phyloP scores from a whole-genome alignment of 2,329 filamentous ascomycete genomes.

The Neophaeococcomyces aloes region DNA sequence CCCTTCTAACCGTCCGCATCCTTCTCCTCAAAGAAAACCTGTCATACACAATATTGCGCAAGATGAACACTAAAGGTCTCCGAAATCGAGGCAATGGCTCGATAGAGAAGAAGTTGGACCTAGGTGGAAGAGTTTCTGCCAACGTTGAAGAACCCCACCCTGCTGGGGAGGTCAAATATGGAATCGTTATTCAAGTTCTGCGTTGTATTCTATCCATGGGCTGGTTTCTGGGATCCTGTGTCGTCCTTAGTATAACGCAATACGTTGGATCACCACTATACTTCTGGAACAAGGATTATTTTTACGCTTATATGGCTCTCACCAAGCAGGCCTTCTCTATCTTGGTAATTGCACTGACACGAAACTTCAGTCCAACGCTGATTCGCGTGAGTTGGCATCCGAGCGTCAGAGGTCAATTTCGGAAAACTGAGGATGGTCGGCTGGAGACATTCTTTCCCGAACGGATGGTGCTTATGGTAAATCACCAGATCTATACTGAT shows the following conservation, averaged over 20 bases:
- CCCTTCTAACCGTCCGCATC: no score
- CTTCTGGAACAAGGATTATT: slow-evolving; percentile 49
- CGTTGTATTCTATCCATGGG: slow-evolving; percentile 35
- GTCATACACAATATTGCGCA: neutral
- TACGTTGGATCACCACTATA: slow-evolving; percentile 52
- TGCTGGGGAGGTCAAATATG: slow-evolving; percentile 32
- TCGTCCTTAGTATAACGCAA: slow-evolving; percentile 44
- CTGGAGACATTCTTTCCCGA: slow-evolving; percentile 51
- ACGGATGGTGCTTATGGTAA: slow-evolving; percentile 51
- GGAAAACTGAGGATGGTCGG: slow-evolving; percentile 45
- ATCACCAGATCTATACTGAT: slow-evolving; percentile 59
- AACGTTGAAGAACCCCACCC: slow-evolving; percentile 11
- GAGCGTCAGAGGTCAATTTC: slow-evolving; percentile 49
- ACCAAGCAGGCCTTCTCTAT: slow-evolving; percentile 56
- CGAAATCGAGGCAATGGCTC: neutral
- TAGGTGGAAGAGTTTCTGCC: neutral
- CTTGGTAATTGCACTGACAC: slow-evolving; percentile 50
- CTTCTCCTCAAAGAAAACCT: no score
- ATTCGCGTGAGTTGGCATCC: slow-evolving; percentile 52
- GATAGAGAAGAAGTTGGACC: neutral
- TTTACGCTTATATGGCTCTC: slow-evolving; percentile 55
- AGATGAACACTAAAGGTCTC: slow-evolving; percentile 1
- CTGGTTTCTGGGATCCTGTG: slow-evolving; percentile 36
- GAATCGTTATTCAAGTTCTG: slow-evolving; percentile 34
- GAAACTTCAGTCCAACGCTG: slow-evolving; percentile 54